Evolutionary conservation across 768 basidiomycete genomes (phyloP), one percentile per base, ranked within the genome.

Genomic region (Gymnopilus dilepis): DNA sequence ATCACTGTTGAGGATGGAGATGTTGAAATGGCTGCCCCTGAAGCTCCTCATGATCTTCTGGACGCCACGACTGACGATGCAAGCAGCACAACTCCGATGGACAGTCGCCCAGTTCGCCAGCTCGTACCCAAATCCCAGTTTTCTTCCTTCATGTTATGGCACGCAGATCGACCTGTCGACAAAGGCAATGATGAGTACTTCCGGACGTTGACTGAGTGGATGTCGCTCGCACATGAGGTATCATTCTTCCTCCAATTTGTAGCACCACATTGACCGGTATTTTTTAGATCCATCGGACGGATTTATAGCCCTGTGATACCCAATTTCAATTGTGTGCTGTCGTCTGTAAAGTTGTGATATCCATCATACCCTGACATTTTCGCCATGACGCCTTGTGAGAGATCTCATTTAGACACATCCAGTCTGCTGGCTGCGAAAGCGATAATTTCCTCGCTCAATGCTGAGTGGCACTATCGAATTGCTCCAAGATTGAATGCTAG

Each of bases 131-230:
- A 76, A 2, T 81, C 83, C 0, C 80, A 78, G 48, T 94, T 94
- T 68, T 77, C 82, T 2, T 85, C 84, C 1, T 85, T 94, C 64
- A 83, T 84, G n/a, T 70, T 94, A 22, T 94, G 92, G 92, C 80
- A 86, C 60, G 82, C 88, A 4, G 93, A 94, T 72, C 81, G 83
- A 21, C 84, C 86, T 0, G 84, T 90, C 1, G 87, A 93, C 62
- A 86, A 86, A 54, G 84, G 81, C 3, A 79, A 75, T 40, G 92
- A 94, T 68, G 91, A 92, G 66, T 94, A 94, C 71, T 72, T 82
- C 47, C 80, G 90, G 15, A 76, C 88, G 2, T 69, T 94, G 62
- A 79, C 74, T 0, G 92, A 94, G 70, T 94, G 93, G 92, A 84
- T 84, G 38, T 76, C 65, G 21, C 74, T 94, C 26, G 82, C 89